A percentile compares a stretch with the other conserved stretches of the same genome.
Evolutionary conservation across 2,329 filamentous ascomycete species (phyloP).

Genomic region (Cytospora piceicola): DNA sequence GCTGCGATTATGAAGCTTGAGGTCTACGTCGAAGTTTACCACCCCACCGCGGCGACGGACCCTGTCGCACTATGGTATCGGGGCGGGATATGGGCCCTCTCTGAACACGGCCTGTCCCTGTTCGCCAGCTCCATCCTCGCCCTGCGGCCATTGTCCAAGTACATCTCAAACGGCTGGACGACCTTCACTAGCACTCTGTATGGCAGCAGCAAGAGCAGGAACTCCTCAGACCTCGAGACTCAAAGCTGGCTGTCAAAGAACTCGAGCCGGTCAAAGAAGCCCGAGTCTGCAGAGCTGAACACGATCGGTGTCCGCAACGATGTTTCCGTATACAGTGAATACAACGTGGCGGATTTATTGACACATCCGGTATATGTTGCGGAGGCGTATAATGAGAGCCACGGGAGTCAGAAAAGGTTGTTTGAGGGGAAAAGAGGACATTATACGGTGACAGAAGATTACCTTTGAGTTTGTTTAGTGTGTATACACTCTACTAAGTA

Average conservation of each 20-base stretch:
- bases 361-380: constrained; percentile 14
- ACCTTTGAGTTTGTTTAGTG: background rate
- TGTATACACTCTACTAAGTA: too few relatives aligned
- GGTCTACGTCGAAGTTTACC: constrained; percentile 16
- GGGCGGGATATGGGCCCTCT: constrained; percentile 23
- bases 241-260: constrained; percentile 16
- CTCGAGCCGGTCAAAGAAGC: constrained; percentile 8
- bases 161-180: constrained; percentile 6
- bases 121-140: constrained; percentile 29
- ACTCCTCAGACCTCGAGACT: background rate
- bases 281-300: constrained; percentile 19
- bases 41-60: constrained; percentile 8
- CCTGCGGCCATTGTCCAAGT: constrained; percentile 22
- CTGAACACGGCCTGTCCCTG: constrained; percentile 27
- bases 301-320: constrained; percentile 25
- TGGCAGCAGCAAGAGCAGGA: constrained; percentile 5
- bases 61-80: constrained; percentile 14
- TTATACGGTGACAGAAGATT: background rate
- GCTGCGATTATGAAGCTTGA: constrained; percentile 29
- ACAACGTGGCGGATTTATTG: background rate
- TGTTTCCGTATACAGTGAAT: constrained; percentile 9
- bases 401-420: constrained; percentile 19
- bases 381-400: constrained; percentile 24
- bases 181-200: constrained; percentile 13
- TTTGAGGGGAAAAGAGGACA: background rate